phyloP scores from a whole-genome alignment of 352 stramenopile species.

The Sclerospora graminicola region DNA sequence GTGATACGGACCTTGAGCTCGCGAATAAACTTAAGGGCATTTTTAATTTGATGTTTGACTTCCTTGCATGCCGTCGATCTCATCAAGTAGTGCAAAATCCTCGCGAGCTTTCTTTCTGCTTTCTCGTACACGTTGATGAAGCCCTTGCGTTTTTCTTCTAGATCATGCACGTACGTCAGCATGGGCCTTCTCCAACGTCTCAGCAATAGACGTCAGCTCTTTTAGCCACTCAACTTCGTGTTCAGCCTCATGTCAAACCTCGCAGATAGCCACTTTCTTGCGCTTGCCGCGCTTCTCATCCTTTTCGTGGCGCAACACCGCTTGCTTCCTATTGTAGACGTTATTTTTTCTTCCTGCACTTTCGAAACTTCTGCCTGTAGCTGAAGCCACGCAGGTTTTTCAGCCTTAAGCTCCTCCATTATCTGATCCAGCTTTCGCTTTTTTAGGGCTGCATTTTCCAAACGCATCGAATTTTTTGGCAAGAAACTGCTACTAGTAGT shows the following conservation, averaged over 20 bases:
- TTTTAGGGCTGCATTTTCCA: conserved; percentile 48
- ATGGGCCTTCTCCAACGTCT: conserved; percentile 60
- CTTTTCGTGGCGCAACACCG: conserved; percentile 76
- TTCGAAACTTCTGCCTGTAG: conserved; percentile 73
- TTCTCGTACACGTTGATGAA: conserved; percentile 59
- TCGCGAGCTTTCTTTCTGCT: conserved; percentile 56
- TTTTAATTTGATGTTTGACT: conserved; percentile 64
- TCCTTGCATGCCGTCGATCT: conserved; percentile 60
- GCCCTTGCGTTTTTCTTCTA: conserved; percentile 45
- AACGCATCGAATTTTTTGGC: conserved; percentile 39
- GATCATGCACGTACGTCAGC: conserved; percentile 43
- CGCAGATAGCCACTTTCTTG: conserved; percentile 52
- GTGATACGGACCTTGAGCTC: conserved; percentile 34
- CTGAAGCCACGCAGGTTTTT: conserved; percentile 48
- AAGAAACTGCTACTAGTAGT: no score
- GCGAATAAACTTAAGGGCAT: conserved; percentile 34
- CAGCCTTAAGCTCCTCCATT: conserved; percentile 33
- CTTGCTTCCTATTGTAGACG: conserved; percentile 86
- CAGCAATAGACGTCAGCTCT: conserved; percentile 45
- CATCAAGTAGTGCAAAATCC: conserved; percentile 51
- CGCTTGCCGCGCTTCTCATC: conserved; percentile 67
- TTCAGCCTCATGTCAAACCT: conserved; percentile 75
- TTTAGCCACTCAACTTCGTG: conserved; percentile 69
- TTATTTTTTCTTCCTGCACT: conserved; percentile 86
- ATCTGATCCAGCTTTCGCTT: conserved; percentile 55